These are phyloP conservation scores for Pyricularia grisea DNA, from an alignment of 2,329 filamentous ascomycete species.

Conservation along the genomic window DNA sequence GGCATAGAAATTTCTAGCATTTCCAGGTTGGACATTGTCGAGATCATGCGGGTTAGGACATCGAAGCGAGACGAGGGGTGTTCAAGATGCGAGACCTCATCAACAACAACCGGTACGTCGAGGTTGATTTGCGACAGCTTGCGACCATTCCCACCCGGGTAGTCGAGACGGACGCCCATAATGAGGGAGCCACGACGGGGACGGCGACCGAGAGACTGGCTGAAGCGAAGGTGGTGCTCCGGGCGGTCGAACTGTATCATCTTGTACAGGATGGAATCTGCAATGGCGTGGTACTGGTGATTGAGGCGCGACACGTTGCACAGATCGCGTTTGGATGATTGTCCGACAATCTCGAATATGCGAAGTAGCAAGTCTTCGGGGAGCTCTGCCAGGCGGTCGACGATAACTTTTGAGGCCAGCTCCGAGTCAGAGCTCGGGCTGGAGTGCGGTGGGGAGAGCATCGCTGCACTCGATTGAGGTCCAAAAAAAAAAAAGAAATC, in stretches of 20 bases:
- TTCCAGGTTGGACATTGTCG: slow-evolving; percentile 39
- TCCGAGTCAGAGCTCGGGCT: not conserved
- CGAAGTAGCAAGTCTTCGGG: slow-evolving; percentile 29
- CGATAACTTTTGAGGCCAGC: not conserved
- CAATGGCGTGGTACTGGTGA: slow-evolving; percentile 30
- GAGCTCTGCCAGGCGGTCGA: slow-evolving; percentile 17
- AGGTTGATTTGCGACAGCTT: slow-evolving; percentile 31
- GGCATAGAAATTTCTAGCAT: slow-evolving; percentile 36
- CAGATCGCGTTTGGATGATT: slow-evolving; percentile 26
- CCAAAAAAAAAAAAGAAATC: not conserved
- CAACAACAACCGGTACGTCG: slow-evolving; percentile 21
- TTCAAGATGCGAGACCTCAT: slow-evolving; percentile 9
- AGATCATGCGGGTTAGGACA: slow-evolving; percentile 32
- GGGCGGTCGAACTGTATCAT: slow-evolving; percentile 35
- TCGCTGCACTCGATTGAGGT: not conserved
- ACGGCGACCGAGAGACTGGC: slow-evolving; percentile 33
- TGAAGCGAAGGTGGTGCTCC: slow-evolving; percentile 37
- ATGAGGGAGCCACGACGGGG: slow-evolving; percentile 31
- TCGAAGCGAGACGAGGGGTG: slow-evolving; percentile 21
- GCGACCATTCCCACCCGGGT: slow-evolving; percentile 23
- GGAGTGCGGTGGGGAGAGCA: not conserved
- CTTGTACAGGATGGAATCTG: slow-evolving; percentile 37
- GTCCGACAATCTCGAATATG: slow-evolving; percentile 27
- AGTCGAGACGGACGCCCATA: slow-evolving; percentile 24
- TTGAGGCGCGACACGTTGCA: slow-evolving; percentile 32